phyloP scores from a whole-genome alignment of 1,139 yeast species.

The Pneumocystis wakefieldiae region DNA sequence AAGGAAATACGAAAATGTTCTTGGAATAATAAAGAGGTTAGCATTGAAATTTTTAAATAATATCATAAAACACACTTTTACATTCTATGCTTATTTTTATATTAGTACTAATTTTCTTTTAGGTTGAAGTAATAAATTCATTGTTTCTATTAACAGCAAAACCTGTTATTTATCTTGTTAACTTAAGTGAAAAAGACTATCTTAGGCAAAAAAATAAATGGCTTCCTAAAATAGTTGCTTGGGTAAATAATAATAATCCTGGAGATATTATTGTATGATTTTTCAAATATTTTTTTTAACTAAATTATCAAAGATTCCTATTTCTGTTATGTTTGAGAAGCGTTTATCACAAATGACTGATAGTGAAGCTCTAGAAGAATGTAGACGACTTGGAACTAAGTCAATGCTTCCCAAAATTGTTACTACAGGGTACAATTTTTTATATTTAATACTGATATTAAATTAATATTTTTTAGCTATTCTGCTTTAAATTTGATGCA shows the following conservation, averaged over 20 bases:
- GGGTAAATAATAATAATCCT: slow-evolving; percentile 89
- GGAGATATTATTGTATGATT: slow-evolving; percentile 54
- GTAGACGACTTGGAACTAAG: slow-evolving; percentile 67
- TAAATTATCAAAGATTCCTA: slow-evolving; percentile 40
- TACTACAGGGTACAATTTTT: slow-evolving; percentile 39
- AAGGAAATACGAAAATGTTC: slow-evolving; percentile 80
- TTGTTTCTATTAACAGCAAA: slow-evolving; percentile 79
- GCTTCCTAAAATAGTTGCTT: slow-evolving; percentile 76
- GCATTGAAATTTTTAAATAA: slow-evolving; percentile 19
- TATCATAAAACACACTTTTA: neutral
- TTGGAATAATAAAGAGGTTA: slow-evolving; percentile 87
- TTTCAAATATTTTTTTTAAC: neutral
- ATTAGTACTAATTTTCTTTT: neutral
- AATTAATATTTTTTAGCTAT: neutral
- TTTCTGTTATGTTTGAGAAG: slow-evolving; percentile 86
- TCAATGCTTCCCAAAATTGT: slow-evolving; percentile 84
- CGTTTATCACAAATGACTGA: slow-evolving; percentile 82
- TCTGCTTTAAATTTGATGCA: slow-evolving; percentile 55
- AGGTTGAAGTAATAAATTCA: slow-evolving; percentile 61
- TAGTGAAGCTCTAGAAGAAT: slow-evolving; percentile 84
- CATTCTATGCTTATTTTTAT: neutral
- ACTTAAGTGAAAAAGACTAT: slow-evolving; percentile 86
- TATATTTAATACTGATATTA: neutral
- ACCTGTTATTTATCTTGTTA: slow-evolving; percentile 88
- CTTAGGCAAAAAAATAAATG: slow-evolving; percentile 96